Conservation (phyloP, 73 alveolate species). For the Symbiodinium natans region DNA sequence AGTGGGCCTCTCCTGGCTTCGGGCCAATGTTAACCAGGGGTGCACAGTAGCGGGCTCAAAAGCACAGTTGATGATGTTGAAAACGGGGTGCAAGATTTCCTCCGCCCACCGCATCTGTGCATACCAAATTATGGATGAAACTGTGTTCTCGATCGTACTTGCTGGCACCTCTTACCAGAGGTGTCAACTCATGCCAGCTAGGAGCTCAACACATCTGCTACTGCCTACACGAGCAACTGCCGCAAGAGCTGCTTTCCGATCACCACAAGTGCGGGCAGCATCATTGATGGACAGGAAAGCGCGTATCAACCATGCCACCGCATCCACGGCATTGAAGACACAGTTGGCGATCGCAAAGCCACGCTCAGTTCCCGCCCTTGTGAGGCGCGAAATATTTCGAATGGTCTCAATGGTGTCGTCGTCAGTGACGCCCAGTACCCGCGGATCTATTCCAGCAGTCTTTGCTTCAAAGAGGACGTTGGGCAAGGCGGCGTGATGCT, state of each 20-base stretch:
- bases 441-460: background rate
- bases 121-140: too few relatives aligned
- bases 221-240: too few relatives aligned
- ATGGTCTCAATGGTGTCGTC: background rate
- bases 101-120: too few relatives aligned
- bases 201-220: too few relatives aligned
- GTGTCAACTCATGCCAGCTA: too few relatives aligned
- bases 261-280: background rate
- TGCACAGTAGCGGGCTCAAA: too few relatives aligned
- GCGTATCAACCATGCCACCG: constrained; percentile 37
- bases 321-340: constrained; percentile 57
- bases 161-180: too few relatives aligned
- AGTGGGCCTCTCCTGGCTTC: too few relatives aligned
- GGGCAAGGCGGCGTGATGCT: background rate
- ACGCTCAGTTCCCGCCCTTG: background rate
- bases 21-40: too few relatives aligned
- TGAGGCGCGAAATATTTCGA: background rate
- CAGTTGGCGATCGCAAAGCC: constrained; percentile 52
- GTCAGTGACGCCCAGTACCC: background rate
- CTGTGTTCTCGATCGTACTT: too few relatives aligned
- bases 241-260: background rate
- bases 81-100: too few relatives aligned
- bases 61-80: too few relatives aligned
- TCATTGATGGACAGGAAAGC: constrained; percentile 42
- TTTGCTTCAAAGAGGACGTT: background rate